Evolutionary conservation across 2,329 filamentous ascomycete genomes (phyloP), one percentile per base, ranked within the genome.

Genomic region (Phialophora chinensis): DNA sequence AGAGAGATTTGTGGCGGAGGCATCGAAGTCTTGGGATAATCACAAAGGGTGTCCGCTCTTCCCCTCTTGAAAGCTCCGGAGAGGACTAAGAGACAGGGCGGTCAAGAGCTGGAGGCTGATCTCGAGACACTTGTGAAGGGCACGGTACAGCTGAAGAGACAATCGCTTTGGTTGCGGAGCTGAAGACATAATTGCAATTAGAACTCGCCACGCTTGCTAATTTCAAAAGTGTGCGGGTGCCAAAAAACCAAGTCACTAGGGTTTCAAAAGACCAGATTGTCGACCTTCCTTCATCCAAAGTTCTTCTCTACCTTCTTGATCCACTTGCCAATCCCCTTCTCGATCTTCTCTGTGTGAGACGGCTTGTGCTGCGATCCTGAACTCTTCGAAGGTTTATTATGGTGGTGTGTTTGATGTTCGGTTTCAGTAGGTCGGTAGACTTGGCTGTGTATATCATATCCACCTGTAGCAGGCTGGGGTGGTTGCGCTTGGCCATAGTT

Each of bases 301-400:
- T 74, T 78, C 73, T 81, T 82, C 71, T 82, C 80, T 58, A 82
- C 70, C 70, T 77, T 81, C 75, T 80, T 82, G 60, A 82, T 74
- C 55, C 81, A 80, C 31, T 77, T 75, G 66, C 81, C 81, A 23
- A 82, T 77, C 4, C 77, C 75, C 67, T 77, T 79, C 66, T 82
- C 81, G 59, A 81, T 70, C 57, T 75, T 76, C 17, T 75, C 74
- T 12, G 77, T 75, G 44, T 73, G 74, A 29, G 80, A 75, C 47
- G 70, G 35, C 59, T 72, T 68, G 44, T 77, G 74, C 7, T 75
- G 72, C 57, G 66, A 66, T 25, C 62, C 59, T 10, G 74, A 68
- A 8, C 60, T 47, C 56, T 62, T 58, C 6, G 59, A 56, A 23
- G 66, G 62, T 47, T 67, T 63, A 12, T 77, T 77, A 49, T 80